phyloP scores from a whole-genome alignment of 108 stramenopile species.

The Nannochloropsis salina region DNA sequence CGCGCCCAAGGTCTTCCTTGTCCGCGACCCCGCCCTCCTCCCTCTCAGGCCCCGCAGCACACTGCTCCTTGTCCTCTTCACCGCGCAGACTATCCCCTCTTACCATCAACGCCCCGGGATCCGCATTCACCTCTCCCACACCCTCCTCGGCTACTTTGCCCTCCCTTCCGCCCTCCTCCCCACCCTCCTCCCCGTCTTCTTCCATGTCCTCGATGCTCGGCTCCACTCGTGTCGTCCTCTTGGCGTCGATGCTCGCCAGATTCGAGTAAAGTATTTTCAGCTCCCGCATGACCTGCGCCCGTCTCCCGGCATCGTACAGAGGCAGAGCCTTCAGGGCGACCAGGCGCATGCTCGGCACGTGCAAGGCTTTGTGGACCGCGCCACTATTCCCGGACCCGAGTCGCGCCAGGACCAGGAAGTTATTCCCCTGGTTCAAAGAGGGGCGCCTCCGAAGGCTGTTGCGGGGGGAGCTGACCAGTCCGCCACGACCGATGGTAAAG shows the following conservation, averaged over 20 bases:
- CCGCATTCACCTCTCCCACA: too few relatives aligned
- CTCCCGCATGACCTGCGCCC: background rate
- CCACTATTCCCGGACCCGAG: background rate
- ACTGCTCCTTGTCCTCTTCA: background rate
- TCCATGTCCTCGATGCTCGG: background rate
- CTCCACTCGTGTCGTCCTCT: background rate
- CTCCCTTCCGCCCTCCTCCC: background rate
- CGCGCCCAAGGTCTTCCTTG: background rate
- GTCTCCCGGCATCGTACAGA: background rate
- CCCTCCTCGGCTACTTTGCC: background rate
- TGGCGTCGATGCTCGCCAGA: background rate
- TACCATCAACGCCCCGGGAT: too few relatives aligned
- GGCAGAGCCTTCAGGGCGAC: conserved; percentile 13
- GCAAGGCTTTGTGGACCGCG: conserved; percentile 2
- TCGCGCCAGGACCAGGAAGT: background rate
- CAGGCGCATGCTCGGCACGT: background rate
- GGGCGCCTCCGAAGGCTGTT: background rate
- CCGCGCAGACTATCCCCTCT: background rate
- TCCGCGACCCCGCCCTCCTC: background rate
- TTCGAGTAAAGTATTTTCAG: background rate
- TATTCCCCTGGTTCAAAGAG: background rate
- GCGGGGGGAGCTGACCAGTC: conserved; percentile 10
- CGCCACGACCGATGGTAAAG: background rate
- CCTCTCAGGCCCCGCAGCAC: background rate
- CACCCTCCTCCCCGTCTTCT: background rate